Base-by-base conservation (phyloP, 2,329 filamentous ascomycete species). In the Trichoderma atroviride region DNA sequence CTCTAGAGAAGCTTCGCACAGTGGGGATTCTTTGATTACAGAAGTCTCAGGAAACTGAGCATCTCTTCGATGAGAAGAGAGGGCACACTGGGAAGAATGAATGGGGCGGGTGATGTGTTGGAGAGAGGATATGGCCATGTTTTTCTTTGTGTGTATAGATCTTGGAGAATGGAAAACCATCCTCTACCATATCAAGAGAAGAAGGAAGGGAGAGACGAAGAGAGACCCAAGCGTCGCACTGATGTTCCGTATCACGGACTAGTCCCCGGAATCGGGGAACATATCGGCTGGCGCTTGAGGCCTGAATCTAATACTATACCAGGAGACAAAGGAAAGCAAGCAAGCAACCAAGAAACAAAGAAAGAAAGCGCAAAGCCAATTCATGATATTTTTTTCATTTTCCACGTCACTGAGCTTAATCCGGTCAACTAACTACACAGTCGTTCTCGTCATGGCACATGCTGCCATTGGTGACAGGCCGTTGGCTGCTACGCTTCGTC, bases 161-260 rank as follows among this genome's bases (percentile, higher is more conserved):
- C 82, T 83, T 83, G 79, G 78, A 81, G 77, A 78, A 78, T 81
- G 78, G 79, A 81, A 77, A 79, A 83, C 79, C 78, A 80, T 78
- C 77, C 78, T 82, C 77, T 79, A 74, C 74, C 73, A 77, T 77
- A 78, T 79, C 80, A 81, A 82, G 80, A 82, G 77, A 80, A 60
- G 47, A 50, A 50, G 47, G 22, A 50, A 5, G 22, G 47, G 47
- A 50, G n/a, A 24, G 47, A 13, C 9, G 47, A 50, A 50, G n/a
- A 47, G n/a, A 5, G 52, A 57, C 60, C 33, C 24, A 63, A 52
- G 40, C 57, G 60, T 63, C 50, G 56, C 29, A 11, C n/a, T 31
- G 47, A 66, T 58, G 27, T 35, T 16, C 53, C 53, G 27, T 24
- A 24, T 35, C 53, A 19, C 3, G 19, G 59, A 24, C 33, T 19